Conservation (phyloP, 257 asterid species). For the Lycium ferocissimum region DNA sequence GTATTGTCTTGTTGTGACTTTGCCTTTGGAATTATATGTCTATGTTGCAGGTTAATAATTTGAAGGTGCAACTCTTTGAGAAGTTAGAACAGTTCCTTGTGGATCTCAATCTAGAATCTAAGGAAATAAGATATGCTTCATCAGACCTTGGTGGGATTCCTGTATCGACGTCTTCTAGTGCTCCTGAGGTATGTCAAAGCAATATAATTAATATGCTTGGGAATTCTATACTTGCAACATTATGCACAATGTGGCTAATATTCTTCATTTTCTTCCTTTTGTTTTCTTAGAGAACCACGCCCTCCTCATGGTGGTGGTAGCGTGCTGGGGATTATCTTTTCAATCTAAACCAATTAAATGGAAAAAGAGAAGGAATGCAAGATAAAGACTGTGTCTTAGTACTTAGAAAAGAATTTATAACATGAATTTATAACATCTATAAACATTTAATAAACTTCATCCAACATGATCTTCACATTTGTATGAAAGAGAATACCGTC, state of each 20-base stretch:
- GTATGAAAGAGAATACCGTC: not conserved
- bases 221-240: not conserved
- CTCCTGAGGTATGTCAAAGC: constrained; percentile 70
- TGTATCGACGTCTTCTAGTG: constrained; percentile 49
- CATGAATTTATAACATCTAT: constrained; percentile 13
- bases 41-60: constrained; percentile 68
- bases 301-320: no score
- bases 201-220: constrained; percentile 25
- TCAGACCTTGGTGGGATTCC: constrained; percentile 47
- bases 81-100: constrained; percentile 91
- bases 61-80: constrained; percentile 89
- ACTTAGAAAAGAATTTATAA: not conserved
- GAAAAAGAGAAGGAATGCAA: not conserved
- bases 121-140: constrained; percentile 55
- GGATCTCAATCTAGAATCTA: constrained; percentile 75
- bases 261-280: no score
- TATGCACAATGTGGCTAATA: not conserved
- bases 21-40: not conserved
- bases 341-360: not conserved
- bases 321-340: no score
- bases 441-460: constrained; percentile 9
- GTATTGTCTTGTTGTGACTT: constrained; percentile 19
- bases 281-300: no score
- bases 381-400: not conserved
- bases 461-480: not conserved